Evolutionary conservation across 1,284 basidiomycete species (phyloP), one percentile per base, ranked within the genome.

Genomic region (Tilletia walkeri): DNA sequence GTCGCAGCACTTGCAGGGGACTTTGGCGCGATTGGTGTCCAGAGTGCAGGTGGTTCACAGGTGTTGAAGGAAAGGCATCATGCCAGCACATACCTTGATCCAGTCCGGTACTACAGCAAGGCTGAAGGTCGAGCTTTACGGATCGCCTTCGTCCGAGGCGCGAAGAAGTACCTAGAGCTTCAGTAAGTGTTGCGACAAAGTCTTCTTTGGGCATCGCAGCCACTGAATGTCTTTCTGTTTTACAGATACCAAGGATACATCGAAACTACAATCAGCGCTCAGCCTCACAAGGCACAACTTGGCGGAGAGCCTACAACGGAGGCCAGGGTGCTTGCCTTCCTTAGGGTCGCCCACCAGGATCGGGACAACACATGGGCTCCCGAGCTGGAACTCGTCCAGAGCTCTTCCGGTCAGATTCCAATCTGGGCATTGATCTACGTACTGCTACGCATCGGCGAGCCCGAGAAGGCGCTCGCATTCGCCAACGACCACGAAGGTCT

Each of bases 401-500:
- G 71, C 63, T 72, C 39, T 4, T n/a, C 59, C 10, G 63, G 67
- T 3, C 18, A n/a, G 34, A 41, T 68, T 77, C 93, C 94, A 5
- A 80, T 98, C 16, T 99, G 94, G 94, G 95, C 95, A 14, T 90
- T 92, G 71, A 84, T 96, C 53, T 99, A 93, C 85, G 94, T 92
- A 85, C 88, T 99, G 9, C 87, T 99, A 7, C 90, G 95, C 38
- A 91, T 91, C 1, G 96, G 95, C 0, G 90, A 95, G 82, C 83
- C 87, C 12, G 85, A 88, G 54, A 94, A 96, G 73, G 94, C 95
- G 0, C 85, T 95, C 45, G 87, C 88, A 6, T 78, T 79, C 63
- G 90, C 93, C 0, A 80, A 89, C 30, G 88, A 89, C 38, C 89
- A 90, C 81, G 90, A 93, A 78, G 86, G 88, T 65, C 89, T 89